A percentile compares a stretch with the other conserved stretches of the same genome.
phyloP scores from a whole-genome alignment of 2,329 filamentous ascomycete species.

The Neofusicoccum ribis region DNA sequence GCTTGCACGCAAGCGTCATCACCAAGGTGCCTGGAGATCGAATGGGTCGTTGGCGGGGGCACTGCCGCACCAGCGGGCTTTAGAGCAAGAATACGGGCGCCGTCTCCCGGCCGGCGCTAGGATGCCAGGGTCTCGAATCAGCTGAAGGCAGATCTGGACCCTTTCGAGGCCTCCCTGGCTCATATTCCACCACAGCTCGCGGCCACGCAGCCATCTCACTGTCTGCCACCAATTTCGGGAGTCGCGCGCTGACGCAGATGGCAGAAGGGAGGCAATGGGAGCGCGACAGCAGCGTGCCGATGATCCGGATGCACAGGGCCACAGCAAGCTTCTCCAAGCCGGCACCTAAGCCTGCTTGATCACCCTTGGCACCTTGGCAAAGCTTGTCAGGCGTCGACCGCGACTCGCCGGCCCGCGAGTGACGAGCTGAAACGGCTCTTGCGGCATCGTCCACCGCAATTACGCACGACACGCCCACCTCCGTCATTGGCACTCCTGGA shows the following conservation, averaged over 20 bases:
- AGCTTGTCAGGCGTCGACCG: not conserved
- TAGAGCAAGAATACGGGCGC: constrained; percentile 14
- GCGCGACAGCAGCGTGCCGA: not conserved
- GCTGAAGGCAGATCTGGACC: constrained; percentile 1
- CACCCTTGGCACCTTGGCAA: constrained; percentile 7
- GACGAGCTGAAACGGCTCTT: constrained; percentile 1
- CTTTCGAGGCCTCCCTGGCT: not conserved
- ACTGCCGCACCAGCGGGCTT: constrained; percentile 7
- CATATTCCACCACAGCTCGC: not conserved
- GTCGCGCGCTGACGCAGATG: not conserved
- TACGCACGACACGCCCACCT: constrained; percentile 1
- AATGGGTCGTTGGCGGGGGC: constrained; percentile 3
- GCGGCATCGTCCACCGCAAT: constrained; percentile 6
- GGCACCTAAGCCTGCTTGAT: not conserved
- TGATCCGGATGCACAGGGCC: not conserved
- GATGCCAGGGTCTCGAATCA: constrained; percentile 13
- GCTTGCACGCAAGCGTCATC: not conserved
- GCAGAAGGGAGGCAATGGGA: not conserved
- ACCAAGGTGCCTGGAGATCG: constrained; percentile 18
- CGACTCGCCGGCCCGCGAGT: not conserved
- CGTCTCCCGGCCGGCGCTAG: not conserved
- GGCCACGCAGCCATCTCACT: not conserved
- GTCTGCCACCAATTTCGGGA: not conserved
- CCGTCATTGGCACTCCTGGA: not conserved
- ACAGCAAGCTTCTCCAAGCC: constrained; percentile 11